Evolutionary conservation across 768 basidiomycete genomes (phyloP).

Genomic region (Phallus indusiatus): DNA sequence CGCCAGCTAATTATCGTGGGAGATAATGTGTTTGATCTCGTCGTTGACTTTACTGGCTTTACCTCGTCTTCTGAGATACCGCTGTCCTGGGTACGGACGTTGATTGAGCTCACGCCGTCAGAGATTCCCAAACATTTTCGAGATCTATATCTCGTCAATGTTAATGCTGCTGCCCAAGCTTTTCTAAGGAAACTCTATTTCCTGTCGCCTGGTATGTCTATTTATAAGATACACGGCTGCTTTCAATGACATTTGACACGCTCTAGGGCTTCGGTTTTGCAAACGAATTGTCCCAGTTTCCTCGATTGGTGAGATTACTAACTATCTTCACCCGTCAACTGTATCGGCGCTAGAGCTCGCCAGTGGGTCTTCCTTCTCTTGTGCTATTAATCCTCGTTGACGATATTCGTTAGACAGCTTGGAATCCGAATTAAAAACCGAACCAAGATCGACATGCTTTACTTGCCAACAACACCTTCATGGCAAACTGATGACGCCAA

Average conservation of each 20-base stretch:
- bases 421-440: conserved; percentile 47
- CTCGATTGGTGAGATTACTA: conserved; percentile 51
- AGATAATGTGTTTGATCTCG: conserved; percentile 45
- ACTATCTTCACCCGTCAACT: conserved; percentile 41
- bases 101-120: conserved; percentile 61
- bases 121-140: conserved; percentile 59
- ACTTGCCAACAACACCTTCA: conserved; percentile 44
- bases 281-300: conserved; percentile 49
- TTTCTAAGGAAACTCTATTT: conserved; percentile 74
- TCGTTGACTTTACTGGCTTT: conserved; percentile 78
- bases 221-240: not conserved
- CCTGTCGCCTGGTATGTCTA: conserved; percentile 39
- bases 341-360: conserved; percentile 42
- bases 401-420: conserved; percentile 19
- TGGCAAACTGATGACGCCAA: conserved; percentile 61
- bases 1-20: conserved; percentile 22
- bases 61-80: conserved; percentile 69
- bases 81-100: conserved; percentile 71
- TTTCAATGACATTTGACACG: not conserved
- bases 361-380: conserved; percentile 30
- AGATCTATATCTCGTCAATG: conserved; percentile 59
- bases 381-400: not conserved
- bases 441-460: conserved; percentile 27
- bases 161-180: conserved; percentile 59
- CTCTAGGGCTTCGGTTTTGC: conserved; percentile 40